Base-by-base conservation (phyloP, 257 asterid genomes). In the Solanum okadae region DNA sequence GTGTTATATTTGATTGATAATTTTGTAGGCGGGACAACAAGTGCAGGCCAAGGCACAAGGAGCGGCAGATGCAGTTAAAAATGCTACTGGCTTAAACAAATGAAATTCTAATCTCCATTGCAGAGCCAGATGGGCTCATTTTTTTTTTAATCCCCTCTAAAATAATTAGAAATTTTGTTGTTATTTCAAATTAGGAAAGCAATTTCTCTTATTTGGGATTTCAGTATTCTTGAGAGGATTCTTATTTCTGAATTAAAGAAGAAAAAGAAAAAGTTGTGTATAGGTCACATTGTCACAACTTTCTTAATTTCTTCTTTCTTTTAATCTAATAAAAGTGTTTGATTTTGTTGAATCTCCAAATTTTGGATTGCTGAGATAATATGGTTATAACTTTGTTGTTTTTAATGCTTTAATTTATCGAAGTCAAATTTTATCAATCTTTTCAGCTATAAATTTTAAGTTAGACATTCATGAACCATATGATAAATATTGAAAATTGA, bases 11-110 rank as follows among this genome's bases (percentile, higher is more conserved):
- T 20, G 25, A 25, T 4, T 61, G 18, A 20, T 6, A 23, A 4
- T 46, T 46, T 49, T 86, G 25, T 40, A 91, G 90, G 85, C 86
- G 2, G 93, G 90, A 8, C 90, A 90, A 72, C 90, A 88, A 76
- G 23, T 87, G 86, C 91, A 83, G 90, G 91, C 86, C 25, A 85
- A 33, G 81, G 92, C 92, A 33, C 88, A 89, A 25, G 92, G 88
- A 4, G 94, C 92, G 12, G 89, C 87, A 23, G 92, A 90, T 29
- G 89, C 92, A 5, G 91, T 90, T 16, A 92, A 90, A 73, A 49
- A 92, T 81, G 90, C 92, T 2, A 89, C 92, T 31, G 91, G 92
- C 72, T 33, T 88, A 86, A 81, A 42, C 65, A 78, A 81, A 27
- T 81, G 67, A 81, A 81, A 81, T 46, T 15, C 10, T 81, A 46